A percentile compares a stretch with the other conserved stretches of the same genome.
Conservation (phyloP, 805 yeast genomes). For the Kodamaea hsintzibuensis region DNA sequence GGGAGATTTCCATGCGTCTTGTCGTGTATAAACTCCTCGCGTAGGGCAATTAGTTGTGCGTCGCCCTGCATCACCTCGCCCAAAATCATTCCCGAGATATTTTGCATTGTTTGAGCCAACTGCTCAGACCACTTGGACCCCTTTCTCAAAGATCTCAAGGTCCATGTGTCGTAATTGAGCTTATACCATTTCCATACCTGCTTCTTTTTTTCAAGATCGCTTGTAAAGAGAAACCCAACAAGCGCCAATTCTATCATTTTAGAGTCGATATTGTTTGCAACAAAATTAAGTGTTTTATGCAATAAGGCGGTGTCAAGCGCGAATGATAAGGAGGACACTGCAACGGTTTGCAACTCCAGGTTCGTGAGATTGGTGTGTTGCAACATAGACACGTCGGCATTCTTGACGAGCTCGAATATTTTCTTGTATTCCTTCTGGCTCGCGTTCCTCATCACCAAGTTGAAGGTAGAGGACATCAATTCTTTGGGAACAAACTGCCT, state of each 20-base stretch:
- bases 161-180: conserved; percentile 54
- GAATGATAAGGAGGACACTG: conserved; percentile 57
- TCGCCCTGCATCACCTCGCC: conserved; percentile 41
- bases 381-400: conserved; percentile 45
- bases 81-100: conserved; percentile 43
- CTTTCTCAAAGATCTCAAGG: conserved; percentile 43
- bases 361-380: conserved; percentile 34
- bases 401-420: conserved; percentile 52
- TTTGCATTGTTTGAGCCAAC: conserved; percentile 44
- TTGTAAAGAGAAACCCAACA: conserved; percentile 50
- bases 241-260: conserved; percentile 56
- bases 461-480: conserved; percentile 46
- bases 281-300: conserved; percentile 56
- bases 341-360: conserved; percentile 53
- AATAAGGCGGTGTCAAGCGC: conserved; percentile 46
- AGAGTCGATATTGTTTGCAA: conserved; percentile 56
- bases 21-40: conserved; percentile 31
- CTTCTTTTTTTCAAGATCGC: conserved; percentile 27
- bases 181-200: conserved; percentile 59
- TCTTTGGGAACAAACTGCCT: conserved; percentile 51
- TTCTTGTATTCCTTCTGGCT: conserved; percentile 60
- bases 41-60: conserved; percentile 22
- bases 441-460: conserved; percentile 39
- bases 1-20: conserved; percentile 33
- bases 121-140: conserved; percentile 49